Evolutionary conservation across 345 rosid species (phyloP), one percentile per base, ranked within the genome.

Genomic region (Salix exigua): DNA sequence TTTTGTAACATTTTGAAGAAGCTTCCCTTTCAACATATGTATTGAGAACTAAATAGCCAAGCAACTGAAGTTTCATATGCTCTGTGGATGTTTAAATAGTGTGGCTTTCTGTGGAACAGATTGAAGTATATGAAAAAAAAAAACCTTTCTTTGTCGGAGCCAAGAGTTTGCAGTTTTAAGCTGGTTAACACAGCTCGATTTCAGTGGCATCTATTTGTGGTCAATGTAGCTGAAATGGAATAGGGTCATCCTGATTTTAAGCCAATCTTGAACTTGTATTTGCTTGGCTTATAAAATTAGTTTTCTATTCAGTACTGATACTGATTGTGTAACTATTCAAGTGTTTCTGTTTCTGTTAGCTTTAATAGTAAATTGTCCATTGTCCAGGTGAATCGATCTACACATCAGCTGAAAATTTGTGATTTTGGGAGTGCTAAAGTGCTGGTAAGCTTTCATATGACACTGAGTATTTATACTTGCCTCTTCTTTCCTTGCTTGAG

Each of bases 371-470:
- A 23, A 46, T 70, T 70, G 48, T n/a, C 74, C 38, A 37, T 84
- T 75, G 70, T 78, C 73, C 85, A 92, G 98, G 98, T 94, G 74
- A 92, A 94, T 86, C 97, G 91, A 11, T 90, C 88, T 63, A 90
- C 97, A 0, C 98, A 94, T 84, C 97, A 94, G 85, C 87, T 92
- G 42, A 94, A 94, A 81, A 82, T 94, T 61, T 94, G 98, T 79
- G 98, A 94, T 84, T 94, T 94, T 77, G 98, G 98, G 71, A 94
- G 98, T 79, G 98, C 98, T 19, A 94, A 94, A 88, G 89, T 91
- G 81, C 75, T 94, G 88, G 98, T 94, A 84, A 83, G 83, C 53
- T 79, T 76, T 44, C 42, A 69, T 66, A 33, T 53, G 37, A 58
- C 61, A 38, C 72, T 65, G 19, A 37, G 37, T 79, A 35, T 58